Evolutionary conservation across 139 green algal genomes (phyloP), one percentile per base, ranked within the genome.

Genomic region (Chlorella sp.): DNA sequence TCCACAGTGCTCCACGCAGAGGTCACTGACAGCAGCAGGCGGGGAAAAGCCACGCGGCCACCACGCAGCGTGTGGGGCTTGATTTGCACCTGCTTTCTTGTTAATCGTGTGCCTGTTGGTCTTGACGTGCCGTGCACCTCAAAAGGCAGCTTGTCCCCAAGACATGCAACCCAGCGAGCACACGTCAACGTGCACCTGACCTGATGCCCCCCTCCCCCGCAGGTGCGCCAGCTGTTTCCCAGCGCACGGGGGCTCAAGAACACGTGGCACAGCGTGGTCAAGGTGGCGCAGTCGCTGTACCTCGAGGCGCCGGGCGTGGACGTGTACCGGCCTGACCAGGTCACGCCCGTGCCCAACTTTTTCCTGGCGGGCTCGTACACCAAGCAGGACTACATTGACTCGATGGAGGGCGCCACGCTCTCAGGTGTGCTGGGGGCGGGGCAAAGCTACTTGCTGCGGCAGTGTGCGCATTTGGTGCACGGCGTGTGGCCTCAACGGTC

Each of bases 351-450:
- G 23, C 78, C 85, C 69, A 97, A 98, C 83, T 98, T 98, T 77
- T 98, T 96, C 88, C 77, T 98, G 70, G 87, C 94, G 0, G 94
- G 94, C 31, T 89, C 72, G 62, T 98, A 98, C 86, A 98, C 94
- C 59, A 96, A 89, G 80, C 83, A 88, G 85, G 94, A 98, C 86
- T 98, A 98, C 88, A 98, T 98, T 49, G 94, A 98, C 78, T 94
- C 85, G 67, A 98, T 98, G 94, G 94, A 98, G 89, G 94, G 94
- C 14, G 94, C 94, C 49, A 98, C 94, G 1, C 83, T 98, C 34
- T 95, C 88, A 36, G 93, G 93, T 72, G 32, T 64, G 42, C n/a
- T n/a, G n/a, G n/a, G n/a, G n/a, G n/a, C n/a, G n/a, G 23, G 62
- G 6, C 27, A 3, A 4, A 49, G 62, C 30, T 42, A 26, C 36